These are phyloP conservation scores for Arthroderma sp. DNA, from an alignment of 2,329 filamentous ascomycete species.

Conservation along the genomic window DNA sequence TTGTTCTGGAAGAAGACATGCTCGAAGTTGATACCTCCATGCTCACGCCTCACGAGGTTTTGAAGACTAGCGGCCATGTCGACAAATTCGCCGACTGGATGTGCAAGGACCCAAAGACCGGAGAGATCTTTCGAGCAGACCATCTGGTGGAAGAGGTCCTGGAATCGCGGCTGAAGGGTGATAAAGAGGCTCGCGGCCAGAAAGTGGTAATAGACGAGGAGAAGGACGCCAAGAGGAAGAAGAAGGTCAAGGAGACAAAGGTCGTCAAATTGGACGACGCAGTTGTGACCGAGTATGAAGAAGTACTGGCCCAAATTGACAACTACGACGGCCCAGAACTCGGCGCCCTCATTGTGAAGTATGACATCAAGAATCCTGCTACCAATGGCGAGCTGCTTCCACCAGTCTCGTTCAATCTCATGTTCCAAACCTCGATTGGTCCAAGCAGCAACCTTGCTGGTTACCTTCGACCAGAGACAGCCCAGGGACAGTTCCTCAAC, in stretches of 20 bases:
- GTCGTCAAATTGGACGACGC: constrained; percentile 77
- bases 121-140: constrained; percentile 90
- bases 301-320: constrained; percentile 84
- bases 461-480: constrained; percentile 85
- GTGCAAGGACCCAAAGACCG: constrained; percentile 97
- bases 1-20: constrained; percentile 88
- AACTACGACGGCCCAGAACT: constrained; percentile 85
- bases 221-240: constrained; percentile 82
- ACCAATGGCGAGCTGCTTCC: constrained; percentile 65
- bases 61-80: constrained; percentile 93
- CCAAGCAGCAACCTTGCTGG: constrained; percentile 77
- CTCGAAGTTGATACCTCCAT: constrained; percentile 89
- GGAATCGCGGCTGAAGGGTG: constrained; percentile 71
- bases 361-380: constrained; percentile 77
- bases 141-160: constrained; percentile 93
- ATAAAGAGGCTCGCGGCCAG: constrained; percentile 83
- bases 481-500: constrained; percentile 95
- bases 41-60: constrained; percentile 80
- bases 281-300: constrained; percentile 79
- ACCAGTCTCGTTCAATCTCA: constrained; percentile 90
- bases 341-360: constrained; percentile 76
- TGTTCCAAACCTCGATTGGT: constrained; percentile 95
- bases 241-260: constrained; percentile 62
- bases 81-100: constrained; percentile 99
- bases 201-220: constrained; percentile 55